Conservation (phyloP, 179 eudicot species). For the Nepenthes alata region DNA sequence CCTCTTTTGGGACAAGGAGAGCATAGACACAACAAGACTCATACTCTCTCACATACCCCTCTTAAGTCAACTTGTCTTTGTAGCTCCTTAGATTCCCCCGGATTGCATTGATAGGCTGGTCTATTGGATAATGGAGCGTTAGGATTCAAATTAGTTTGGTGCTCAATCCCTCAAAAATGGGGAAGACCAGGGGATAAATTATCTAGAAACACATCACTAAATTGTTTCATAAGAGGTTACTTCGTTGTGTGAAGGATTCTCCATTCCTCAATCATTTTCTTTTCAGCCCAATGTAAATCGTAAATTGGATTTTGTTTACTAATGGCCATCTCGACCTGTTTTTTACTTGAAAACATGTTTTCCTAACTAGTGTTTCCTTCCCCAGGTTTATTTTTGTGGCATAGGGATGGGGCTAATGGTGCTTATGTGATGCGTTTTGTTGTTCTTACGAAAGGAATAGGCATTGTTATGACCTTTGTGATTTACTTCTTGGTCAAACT, state of each 20-base stretch:
- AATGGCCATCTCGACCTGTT: not conserved
- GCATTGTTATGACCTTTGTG: not conserved
- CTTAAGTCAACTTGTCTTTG: not conserved
- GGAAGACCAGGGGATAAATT: not conserved
- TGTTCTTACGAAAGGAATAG: not conserved
- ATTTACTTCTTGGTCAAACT: not conserved
- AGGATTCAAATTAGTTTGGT: not conserved
- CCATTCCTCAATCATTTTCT: not conserved
- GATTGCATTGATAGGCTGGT: not conserved
- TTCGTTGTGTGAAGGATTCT: not conserved
- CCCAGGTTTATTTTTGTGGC: not conserved
- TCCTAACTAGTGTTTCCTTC: not conserved
- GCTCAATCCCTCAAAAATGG: not conserved
- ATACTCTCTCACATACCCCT: not conserved
- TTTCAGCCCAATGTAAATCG: not conserved
- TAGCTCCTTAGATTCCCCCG: not conserved
- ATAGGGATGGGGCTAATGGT: not conserved
- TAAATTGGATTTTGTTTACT: no score
- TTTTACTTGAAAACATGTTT: not conserved
- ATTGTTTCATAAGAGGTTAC: not conserved
- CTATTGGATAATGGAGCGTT: not conserved
- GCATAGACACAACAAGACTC: not conserved
- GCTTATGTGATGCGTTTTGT: not conserved
- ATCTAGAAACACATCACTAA: not conserved
- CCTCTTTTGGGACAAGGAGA: not conserved